Evolutionary conservation across 108 stramenopile species (phyloP), one percentile per base, ranked within the genome.

Genomic region (Cyclotella choctawhatcheeana): DNA sequence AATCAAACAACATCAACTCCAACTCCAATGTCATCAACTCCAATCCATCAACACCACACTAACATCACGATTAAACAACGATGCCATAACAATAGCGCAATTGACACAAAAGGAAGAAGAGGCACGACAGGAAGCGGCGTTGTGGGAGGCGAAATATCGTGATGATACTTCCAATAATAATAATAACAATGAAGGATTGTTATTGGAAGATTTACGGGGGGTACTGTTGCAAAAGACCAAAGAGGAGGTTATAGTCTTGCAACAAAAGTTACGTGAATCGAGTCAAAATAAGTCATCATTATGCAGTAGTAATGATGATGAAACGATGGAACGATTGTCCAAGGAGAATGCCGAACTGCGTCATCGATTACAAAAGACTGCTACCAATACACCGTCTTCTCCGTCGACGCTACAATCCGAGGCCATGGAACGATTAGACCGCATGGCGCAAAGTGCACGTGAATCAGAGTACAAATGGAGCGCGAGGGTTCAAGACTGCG

Each of bases 111-210:
- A 54, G 0, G 55, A 74, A 55, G 73, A 74, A 58, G 73, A 74
- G 40, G 73, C 73, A 6, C 55, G 73, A 26, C 73, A 65, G 52
- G 73, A 74, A 44, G 73, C 73, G 7, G 73, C 73, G 34, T 55
- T 74, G 24, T 74, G 73, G 73, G 73, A 74, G 32, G 73, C 73
- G 22, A 62, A 61, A 40, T 74, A 64, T 63, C 50, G 63, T 13
- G 73, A 74, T 65, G 73, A 74, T 65, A 54, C 53, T 61, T 52
- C 6, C 5, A 12, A 27, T 2, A n/a, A 37, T 12, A 13, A 13
- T 44, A n/a, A 29, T 47, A 47, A 34, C 13, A 44, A 27, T 30
- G 45, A 47, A 18, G 71, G 17, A 43, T 21, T 55, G 5, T 31
- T 74, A 20, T 14, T 74, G n/a, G 30, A 56, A 0, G 44, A 74